phyloP scores from a whole-genome alignment of 2,329 filamentous ascomycete genomes.

The Talaromyces sp. region DNA sequence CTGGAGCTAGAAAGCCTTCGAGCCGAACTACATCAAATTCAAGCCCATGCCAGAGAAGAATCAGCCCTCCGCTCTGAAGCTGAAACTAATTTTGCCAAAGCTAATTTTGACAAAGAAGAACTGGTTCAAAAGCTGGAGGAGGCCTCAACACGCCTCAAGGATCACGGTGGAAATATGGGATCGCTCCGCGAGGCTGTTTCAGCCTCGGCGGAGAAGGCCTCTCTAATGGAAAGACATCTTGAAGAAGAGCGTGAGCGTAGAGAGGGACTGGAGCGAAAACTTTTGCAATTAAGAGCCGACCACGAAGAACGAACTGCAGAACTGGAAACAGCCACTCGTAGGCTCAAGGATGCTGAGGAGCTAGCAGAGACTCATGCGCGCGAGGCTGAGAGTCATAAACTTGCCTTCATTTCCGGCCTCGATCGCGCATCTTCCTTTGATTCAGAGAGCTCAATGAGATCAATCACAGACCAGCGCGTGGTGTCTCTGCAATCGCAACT shows the following conservation, averaged over 20 bases:
- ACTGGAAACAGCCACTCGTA: constrained; percentile 66
- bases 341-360: constrained; percentile 80
- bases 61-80: constrained; percentile 73
- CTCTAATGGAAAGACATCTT: constrained; percentile 72
- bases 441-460: constrained; percentile 28
- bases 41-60: constrained; percentile 75
- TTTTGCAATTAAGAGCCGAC: constrained; percentile 71
- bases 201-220: constrained; percentile 71
- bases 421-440: constrained; percentile 60
- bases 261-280: constrained; percentile 69
- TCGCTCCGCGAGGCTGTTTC: constrained; percentile 72
- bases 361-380: constrained; percentile 79
- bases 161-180: constrained; percentile 65
- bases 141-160: constrained; percentile 60
- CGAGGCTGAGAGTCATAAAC: constrained; percentile 79
- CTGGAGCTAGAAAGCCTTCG: constrained; percentile 81
- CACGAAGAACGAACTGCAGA: constrained; percentile 77
- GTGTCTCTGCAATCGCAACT: constrained; percentile 74
- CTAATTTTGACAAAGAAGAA: constrained; percentile 83
- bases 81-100: constrained; percentile 64
- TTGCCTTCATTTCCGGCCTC: constrained; percentile 76
- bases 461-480: constrained; percentile 53
- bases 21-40: constrained; percentile 74
- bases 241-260: constrained; percentile 70
- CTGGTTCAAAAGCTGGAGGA: constrained; percentile 65